Evolutionary conservation across 2,329 filamentous ascomycete genomes (phyloP).

Genomic region (Zymoseptoria passerinii): DNA sequence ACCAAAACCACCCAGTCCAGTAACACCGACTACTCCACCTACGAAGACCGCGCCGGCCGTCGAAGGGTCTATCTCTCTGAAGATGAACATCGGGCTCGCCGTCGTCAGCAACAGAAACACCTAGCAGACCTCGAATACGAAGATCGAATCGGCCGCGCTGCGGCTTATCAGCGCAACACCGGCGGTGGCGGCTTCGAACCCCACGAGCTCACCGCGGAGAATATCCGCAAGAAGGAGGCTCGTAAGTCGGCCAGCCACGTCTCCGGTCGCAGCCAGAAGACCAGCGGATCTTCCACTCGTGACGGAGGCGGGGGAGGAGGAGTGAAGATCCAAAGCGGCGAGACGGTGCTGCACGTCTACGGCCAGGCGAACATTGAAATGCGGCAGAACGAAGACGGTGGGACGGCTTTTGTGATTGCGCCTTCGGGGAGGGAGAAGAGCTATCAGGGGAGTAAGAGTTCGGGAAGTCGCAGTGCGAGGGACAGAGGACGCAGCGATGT

Average conservation of each 20-base stretch:
- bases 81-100: constrained; percentile 16
- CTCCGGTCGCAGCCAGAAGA: constrained; percentile 23
- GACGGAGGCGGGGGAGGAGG: constrained; percentile 8
- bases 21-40: constrained; percentile 14
- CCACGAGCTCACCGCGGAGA: constrained; percentile 23
- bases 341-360: constrained; percentile 23
- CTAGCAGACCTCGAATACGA: constrained; percentile 4
- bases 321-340: constrained; percentile 22
- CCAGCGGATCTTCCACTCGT: constrained; percentile 9
- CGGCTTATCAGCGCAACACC: constrained; percentile 21
- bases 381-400: constrained; percentile 20
- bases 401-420: constrained; percentile 16
- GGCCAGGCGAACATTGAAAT: constrained; percentile 22
- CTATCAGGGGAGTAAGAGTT: constrained; percentile 18
- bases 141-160: constrained; percentile 15
- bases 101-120: constrained; percentile 11
- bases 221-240: constrained; percentile 17
- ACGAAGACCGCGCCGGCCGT: constrained; percentile 19
- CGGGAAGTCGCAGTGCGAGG: constrained; percentile 17
- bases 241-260: constrained; percentile 15
- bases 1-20: constrained; percentile 26
- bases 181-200: constrained; percentile 12
- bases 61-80: constrained; percentile 20
- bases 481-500: constrained; percentile 10
- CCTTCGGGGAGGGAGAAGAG: constrained; percentile 14